Conservation (phyloP, 2,329 filamentous ascomycete genomes). For the Cadophora sp. region DNA sequence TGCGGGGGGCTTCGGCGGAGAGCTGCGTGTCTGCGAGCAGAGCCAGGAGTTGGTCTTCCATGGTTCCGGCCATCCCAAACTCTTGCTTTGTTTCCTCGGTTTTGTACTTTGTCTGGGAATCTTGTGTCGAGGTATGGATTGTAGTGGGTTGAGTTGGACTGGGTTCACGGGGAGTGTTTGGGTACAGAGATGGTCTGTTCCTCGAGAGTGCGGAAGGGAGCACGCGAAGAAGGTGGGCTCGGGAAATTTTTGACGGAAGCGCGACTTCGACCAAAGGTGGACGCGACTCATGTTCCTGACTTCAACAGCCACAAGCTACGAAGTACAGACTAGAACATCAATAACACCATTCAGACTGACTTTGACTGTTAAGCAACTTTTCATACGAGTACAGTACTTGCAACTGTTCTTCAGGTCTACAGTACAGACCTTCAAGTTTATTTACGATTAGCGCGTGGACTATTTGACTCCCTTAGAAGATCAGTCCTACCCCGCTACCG, state of each 20-base stretch:
- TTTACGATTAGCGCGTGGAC: neutral
- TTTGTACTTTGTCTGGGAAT: neutral
- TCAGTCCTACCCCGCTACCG: neutral
- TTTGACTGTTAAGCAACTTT: neutral
- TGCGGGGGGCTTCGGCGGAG: slow-evolving; percentile 75
- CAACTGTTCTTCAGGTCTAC: neutral
- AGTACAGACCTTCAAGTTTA: neutral
- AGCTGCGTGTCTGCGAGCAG: slow-evolving; percentile 88
- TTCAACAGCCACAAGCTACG: neutral
- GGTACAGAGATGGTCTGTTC: slow-evolving; percentile 2
- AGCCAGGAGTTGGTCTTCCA: slow-evolving; percentile 92
- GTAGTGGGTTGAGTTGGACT: neutral
- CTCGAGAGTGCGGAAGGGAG: neutral
- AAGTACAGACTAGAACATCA: too few relatives aligned
- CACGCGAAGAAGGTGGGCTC: neutral
- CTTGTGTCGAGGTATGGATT: neutral
- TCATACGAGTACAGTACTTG: neutral
- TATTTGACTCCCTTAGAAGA: too few relatives aligned
- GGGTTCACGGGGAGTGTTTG: neutral
- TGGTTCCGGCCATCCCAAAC: slow-evolving; percentile 51
- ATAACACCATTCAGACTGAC: neutral
- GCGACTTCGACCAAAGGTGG: neutral
- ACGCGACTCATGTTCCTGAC: slow-evolving; percentile 14
- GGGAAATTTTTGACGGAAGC: slow-evolving; percentile 7
- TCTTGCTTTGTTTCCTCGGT: neutral